Evolutionary conservation across 371 early-diverging fungal species (phyloP).

Genomic region (Lichtheimia corymbifera): DNA sequence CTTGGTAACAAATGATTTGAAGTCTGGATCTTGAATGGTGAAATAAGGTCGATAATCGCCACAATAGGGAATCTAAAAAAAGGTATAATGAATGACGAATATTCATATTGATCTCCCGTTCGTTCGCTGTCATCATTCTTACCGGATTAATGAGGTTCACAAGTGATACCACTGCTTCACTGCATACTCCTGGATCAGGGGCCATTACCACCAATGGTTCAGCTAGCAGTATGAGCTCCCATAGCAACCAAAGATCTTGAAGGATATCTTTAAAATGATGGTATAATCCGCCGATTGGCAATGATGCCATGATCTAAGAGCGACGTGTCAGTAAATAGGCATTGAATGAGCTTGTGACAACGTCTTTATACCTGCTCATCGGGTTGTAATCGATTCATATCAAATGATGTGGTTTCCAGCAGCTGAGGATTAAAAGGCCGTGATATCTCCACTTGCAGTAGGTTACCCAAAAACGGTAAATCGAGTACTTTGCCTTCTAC

Average conservation of each 20-base stretch:
- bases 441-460: constrained; percentile 75
- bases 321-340: background rate
- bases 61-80: constrained; percentile 80
- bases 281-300: constrained; percentile 71
- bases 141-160: constrained; percentile 93
- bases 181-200: constrained; percentile 85
- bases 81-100: background rate
- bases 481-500: constrained; percentile 43
- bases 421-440: constrained; percentile 78
- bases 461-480: constrained; percentile 76
- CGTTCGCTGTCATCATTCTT: constrained; percentile 25
- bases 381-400: constrained; percentile 67
- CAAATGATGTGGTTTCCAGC: constrained; percentile 75
- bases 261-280: constrained; percentile 79
- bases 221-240: constrained; percentile 94
- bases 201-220: constrained; percentile 91
- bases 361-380: constrained; percentile 54
- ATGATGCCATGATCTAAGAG: constrained; percentile 65
- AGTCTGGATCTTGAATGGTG: constrained; percentile 95
- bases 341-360: background rate
- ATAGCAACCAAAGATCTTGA: constrained; percentile 84
- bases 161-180: constrained; percentile 82
- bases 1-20: constrained; percentile 71
- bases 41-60: constrained; percentile 96
- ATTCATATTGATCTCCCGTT: background rate